Conservation (phyloP, 2,329 filamentous ascomycete genomes). For the Botrytis deweyae region DNA sequence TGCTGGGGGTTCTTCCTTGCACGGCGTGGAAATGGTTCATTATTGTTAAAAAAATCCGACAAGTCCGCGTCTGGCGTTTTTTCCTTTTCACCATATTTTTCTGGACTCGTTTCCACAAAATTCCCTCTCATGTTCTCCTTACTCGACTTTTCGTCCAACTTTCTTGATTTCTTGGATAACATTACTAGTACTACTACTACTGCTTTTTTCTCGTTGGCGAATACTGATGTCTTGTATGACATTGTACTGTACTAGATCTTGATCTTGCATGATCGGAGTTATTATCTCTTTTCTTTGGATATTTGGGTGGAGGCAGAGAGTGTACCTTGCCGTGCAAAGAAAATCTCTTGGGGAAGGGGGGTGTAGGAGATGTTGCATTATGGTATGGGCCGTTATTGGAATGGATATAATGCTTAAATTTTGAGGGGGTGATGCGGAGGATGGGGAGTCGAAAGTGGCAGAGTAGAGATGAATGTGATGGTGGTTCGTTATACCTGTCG, state of each 20-base stretch:
- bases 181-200: constrained; percentile 2
- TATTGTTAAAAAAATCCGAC: background rate
- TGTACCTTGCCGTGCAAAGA: background rate
- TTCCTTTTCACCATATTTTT: background rate
- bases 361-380: background rate
- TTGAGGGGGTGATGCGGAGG: background rate
- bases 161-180: background rate
- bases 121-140: constrained; percentile 13
- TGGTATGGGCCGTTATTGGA: constrained; percentile 5
- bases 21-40: constrained; percentile 13
- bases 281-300: constrained; percentile 18
- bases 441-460: background rate
- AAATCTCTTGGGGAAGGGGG: background rate
- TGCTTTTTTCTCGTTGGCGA: constrained; percentile 5
- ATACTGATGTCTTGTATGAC: constrained; percentile 10
- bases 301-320: background rate
- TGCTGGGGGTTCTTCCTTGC: constrained; percentile 3
- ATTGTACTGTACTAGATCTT: constrained; percentile 15
- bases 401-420: constrained; percentile 20
- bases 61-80: constrained; percentile 4
- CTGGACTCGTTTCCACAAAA: constrained; percentile 1
- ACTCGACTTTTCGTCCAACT: background rate
- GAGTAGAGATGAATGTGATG: background rate
- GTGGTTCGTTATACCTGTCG: background rate
- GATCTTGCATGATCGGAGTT: constrained; percentile 17